These are phyloP conservation scores for Trapa incisa DNA, from an alignment of 345 rosid genomes.

Conservation along the genomic window DNA sequence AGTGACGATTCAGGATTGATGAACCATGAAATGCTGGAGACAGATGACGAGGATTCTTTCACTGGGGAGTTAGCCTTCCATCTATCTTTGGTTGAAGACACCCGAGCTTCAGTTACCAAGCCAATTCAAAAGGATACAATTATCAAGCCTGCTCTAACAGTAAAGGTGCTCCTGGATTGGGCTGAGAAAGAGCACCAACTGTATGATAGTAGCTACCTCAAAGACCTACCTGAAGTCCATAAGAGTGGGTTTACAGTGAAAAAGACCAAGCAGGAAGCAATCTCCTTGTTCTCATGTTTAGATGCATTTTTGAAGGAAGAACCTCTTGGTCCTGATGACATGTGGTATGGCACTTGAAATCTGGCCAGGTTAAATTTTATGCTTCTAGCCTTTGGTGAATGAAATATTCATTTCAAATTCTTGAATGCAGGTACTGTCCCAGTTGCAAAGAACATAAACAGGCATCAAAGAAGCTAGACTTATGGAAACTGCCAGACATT, in stretches of 20 bases:
- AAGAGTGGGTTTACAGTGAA: slow-evolving; percentile 48
- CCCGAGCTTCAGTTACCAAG: slow-evolving; percentile 19
- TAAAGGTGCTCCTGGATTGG: slow-evolving; percentile 59
- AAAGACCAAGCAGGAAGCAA: slow-evolving; percentile 70
- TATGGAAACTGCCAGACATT: slow-evolving; percentile 88
- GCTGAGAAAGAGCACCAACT: slow-evolving; percentile 40
- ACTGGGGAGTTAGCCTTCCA: slow-evolving; percentile 25
- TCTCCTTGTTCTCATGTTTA: slow-evolving; percentile 76
- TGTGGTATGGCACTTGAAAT: slow-evolving; percentile 46
- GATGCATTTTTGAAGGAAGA: slow-evolving; percentile 92
- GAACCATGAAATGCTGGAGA: slow-evolving; percentile 19
- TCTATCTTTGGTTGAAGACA: slow-evolving; percentile 33
- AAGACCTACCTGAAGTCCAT: slow-evolving; percentile 64
- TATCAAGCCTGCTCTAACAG: slow-evolving; percentile 28
- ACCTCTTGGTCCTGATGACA: slow-evolving; percentile 87
- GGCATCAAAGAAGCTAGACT: slow-evolving; percentile 82
- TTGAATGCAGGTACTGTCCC: slow-evolving; percentile 68
- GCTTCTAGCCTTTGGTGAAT: background rate
- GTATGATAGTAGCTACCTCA: slow-evolving; percentile 63
- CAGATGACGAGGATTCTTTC: slow-evolving; percentile 28
- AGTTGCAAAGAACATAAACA: slow-evolving; percentile 78
- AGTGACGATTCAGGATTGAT: slow-evolving; percentile 17
- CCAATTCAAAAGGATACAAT: slow-evolving; percentile 36
- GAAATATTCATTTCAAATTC: background rate
- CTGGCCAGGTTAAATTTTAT: background rate